phyloP scores from a whole-genome alignment of 2,329 filamentous ascomycete genomes.

The Fusarium paranaense region DNA sequence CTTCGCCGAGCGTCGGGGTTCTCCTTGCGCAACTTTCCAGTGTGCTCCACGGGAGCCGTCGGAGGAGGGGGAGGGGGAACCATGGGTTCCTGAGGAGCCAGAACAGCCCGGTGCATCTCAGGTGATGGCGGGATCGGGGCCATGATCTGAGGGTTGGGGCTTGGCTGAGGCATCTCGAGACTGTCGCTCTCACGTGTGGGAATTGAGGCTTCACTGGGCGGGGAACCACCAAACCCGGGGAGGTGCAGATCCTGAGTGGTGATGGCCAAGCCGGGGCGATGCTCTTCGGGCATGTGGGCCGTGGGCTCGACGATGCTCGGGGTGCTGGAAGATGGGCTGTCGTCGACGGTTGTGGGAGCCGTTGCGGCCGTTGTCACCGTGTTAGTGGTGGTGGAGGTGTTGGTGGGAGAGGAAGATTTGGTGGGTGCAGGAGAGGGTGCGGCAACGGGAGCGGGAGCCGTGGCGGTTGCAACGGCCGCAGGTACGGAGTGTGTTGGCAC shows the following conservation, averaged over 20 bases:
- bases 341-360: slow-evolving; percentile 39
- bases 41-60: slow-evolving; percentile 32
- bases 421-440: slow-evolving; percentile 32
- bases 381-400: slow-evolving; percentile 38
- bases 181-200: slow-evolving; percentile 21
- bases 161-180: slow-evolving; percentile 36
- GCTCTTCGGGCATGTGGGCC: slow-evolving; percentile 33
- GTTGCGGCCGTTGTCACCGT: slow-evolving; percentile 22
- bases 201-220: slow-evolving; percentile 25
- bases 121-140: slow-evolving; percentile 47
- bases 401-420: slow-evolving; percentile 43
- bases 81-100: slow-evolving; percentile 39
- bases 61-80: slow-evolving; percentile 24
- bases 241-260: slow-evolving; percentile 17
- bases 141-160: slow-evolving; percentile 44
- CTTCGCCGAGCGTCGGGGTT: slow-evolving; percentile 45
- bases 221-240: slow-evolving; percentile 21
- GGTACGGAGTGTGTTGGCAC: slow-evolving; percentile 20
- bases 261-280: slow-evolving; percentile 32
- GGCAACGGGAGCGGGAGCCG: slow-evolving; percentile 23
- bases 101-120: slow-evolving; percentile 37
- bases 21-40: slow-evolving; percentile 49
- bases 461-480: slow-evolving; percentile 26
- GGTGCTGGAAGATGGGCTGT: slow-evolving; percentile 38
- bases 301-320: slow-evolving; percentile 40